Conservation (phyloP, 1,284 basidiomycete genomes). For the Heterobasidion occidentale region DNA sequence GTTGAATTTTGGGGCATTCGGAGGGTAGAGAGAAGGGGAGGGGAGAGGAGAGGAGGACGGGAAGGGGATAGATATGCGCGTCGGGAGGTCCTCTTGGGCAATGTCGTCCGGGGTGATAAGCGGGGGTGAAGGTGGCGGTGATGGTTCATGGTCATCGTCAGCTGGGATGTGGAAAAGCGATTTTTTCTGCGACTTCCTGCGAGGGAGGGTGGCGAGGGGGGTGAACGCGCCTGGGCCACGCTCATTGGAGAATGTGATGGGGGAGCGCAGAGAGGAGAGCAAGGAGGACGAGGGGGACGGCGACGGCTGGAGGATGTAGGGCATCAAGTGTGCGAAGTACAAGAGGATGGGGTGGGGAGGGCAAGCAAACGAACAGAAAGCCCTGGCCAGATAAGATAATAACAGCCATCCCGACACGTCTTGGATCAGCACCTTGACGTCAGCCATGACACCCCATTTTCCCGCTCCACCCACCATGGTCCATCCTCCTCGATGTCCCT, state of each 20-base stretch:
- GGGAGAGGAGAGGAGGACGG: slow-evolving; percentile 14
- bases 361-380: neutral
- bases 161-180: slow-evolving; percentile 26
- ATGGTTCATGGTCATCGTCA: slow-evolving; percentile 13
- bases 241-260: slow-evolving; percentile 34
- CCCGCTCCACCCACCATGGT: too few relatives aligned
- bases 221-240: slow-evolving; percentile 44
- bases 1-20: slow-evolving; percentile 9
- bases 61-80: slow-evolving; percentile 22
- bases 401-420: too few relatives aligned
- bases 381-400: too few relatives aligned
- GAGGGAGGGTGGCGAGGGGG: slow-evolving; percentile 42
- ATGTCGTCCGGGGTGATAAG: slow-evolving; percentile 17
- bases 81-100: slow-evolving; percentile 17
- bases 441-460: too few relatives aligned
- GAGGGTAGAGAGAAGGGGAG: slow-evolving; percentile 11
- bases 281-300: neutral
- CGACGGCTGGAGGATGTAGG: slow-evolving; percentile 4
- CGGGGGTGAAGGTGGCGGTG: slow-evolving; percentile 14
- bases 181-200: slow-evolving; percentile 24
- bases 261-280: slow-evolving; percentile 18
- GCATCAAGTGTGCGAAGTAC: slow-evolving; percentile 4
- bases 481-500: too few relatives aligned
- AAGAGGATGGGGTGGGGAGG: neutral
- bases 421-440: too few relatives aligned